Evolutionary conservation across 805 yeast species (phyloP).

Genomic region (Debaryomyces hansenii): DNA sequence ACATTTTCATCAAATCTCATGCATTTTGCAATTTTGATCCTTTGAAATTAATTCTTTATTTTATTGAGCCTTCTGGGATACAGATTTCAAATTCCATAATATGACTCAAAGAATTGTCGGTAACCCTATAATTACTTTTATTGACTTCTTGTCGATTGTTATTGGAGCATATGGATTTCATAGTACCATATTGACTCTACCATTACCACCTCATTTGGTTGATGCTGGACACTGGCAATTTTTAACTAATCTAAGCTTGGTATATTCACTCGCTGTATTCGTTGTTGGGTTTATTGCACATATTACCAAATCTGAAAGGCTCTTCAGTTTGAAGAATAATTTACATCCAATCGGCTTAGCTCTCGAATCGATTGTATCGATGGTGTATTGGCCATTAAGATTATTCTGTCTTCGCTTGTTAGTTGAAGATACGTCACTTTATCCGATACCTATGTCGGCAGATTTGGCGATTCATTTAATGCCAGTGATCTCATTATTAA

Average conservation of each 20-base stretch:
- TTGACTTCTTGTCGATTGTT: constrained; percentile 23
- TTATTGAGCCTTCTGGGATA: too few species aligned
- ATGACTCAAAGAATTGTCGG: constrained; percentile 25
- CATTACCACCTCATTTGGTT: constrained; percentile 49
- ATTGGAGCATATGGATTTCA: constrained; percentile 31
- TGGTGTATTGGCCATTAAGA: constrained; percentile 69
- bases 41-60: too few species aligned
- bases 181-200: constrained; percentile 14
- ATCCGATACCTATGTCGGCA: constrained; percentile 45
- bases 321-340: constrained; percentile 37
- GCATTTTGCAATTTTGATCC: too few species aligned
- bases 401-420: constrained; percentile 52
- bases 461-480: constrained; percentile 62
- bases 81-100: neutral
- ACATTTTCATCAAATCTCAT: too few species aligned
- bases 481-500: constrained; percentile 52
- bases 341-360: constrained; percentile 57
- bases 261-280: constrained; percentile 45
- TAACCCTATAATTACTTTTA: constrained; percentile 22
- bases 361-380: constrained; percentile 59
- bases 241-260: constrained; percentile 64
- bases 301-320: constrained; percentile 15
- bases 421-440: constrained; percentile 29
- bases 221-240: constrained; percentile 72
- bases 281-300: constrained; percentile 39